Evolutionary conservation across 2,329 filamentous ascomycete genomes (phyloP), one percentile per base, ranked within the genome.

Genomic region (Macrophomina tecta): DNA sequence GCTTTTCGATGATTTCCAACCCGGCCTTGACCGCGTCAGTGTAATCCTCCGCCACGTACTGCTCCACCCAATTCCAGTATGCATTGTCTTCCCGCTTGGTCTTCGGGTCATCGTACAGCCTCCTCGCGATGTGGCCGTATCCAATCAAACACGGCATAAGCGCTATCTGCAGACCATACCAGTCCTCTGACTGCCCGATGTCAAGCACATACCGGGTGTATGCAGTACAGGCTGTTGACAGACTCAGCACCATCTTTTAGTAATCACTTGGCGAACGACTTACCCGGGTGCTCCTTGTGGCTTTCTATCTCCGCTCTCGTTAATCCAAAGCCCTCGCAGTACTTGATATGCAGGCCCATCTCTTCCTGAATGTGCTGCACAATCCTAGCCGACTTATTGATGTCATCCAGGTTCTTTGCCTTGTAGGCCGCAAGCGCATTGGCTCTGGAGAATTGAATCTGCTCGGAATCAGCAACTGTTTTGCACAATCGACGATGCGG

Each of bases 1-100:
- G 85, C 71, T 87, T 86, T 78, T 97, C 94, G 8, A 97, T 83
- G 36, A 96, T 79, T 68, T 87, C 91, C 65, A 85, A 87, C 28
- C 92, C 92, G 3, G 87, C 83, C 69, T 82, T 83, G 64, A 96
- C 91, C 5, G 92, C 91, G 69, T 89, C 83, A 0, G 83, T 80
- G 71, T 97, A 97, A 75, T 95, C 91, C 0, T 92, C 89, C 2
- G 89, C 91, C 16, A 91, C 87, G 75, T 97, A 98, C 74, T 92
- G 96, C 75, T 94, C 84, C 70, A 98, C 92, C 94, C 94, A 98
- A 53, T 89, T 86, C 90, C 91, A 95, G 81, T 97, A 98, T 18
- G 81, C 83, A 76, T 94, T 96, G 0, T 83, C 87, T 12, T 90
- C 83, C 46, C 84, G 83, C 58, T 81, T 73, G 42, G 88, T 90